Evolutionary conservation across 805 yeast genomes (phyloP), one percentile per base, ranked within the genome.

Genomic region (Candida coleopterorum): DNA sequence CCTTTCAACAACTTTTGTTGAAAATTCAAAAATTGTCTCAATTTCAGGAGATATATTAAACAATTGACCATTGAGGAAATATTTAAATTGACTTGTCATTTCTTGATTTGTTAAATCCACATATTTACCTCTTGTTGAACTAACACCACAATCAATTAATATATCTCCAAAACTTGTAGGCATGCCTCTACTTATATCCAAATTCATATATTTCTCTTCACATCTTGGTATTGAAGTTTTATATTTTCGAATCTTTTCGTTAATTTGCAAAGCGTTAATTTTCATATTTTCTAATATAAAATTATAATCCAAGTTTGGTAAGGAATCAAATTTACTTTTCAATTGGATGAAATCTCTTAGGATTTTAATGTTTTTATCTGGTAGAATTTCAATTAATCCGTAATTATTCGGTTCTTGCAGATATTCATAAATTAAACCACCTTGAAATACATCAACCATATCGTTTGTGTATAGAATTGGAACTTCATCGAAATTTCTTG

Each of bases 351-450:
- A 75, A 44, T 75, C 81, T 4, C 60, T 52, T 31, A 70, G 52
- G 4, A 75, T 39, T 21, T 59, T 58, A 9, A 64, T 68, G 45
- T 72, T 62, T 0, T 75, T 76, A 34, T 60, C 55, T 3, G 53
- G 50, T 30, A 58, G 60, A 18, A 70, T 49, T 33, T 72, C 70
- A 1, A 85, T 88, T 25, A 86, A 60, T 1, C 95, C 95, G 56
- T 85, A 85, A 45, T 81, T 77, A 55, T 86, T 85, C 6, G 79
- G 73, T 48, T 82, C 95, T 50, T 84, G 86, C 4, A 87, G 71
- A 55, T 71, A 85, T 55, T 85, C 95, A 48, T 86, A 86, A 4
- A 83, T 86, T 34, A 86, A 61, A 0, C 95, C 97, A 6, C 97
- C 97, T 38, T 86, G 75, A 52, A 89, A 86, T 1, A 79, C 82